Evolutionary conservation across 495 filamentous ascomycete genomes (phyloP).

Genomic region (Penicillium robsamsonii): DNA sequence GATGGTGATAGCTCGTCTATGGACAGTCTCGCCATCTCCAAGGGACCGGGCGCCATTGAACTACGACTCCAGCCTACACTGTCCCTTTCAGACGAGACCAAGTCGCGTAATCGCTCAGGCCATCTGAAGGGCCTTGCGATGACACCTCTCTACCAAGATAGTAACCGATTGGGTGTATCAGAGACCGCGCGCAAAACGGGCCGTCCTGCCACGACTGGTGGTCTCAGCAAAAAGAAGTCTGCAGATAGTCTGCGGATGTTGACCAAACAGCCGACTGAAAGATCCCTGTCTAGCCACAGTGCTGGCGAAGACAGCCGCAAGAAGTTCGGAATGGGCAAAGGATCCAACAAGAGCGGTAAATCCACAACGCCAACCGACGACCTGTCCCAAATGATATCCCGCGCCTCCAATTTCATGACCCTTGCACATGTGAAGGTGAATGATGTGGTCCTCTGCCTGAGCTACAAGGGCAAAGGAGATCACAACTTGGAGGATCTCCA

Average conservation of each 20-base stretch:
- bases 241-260: constrained; percentile 61
- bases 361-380: constrained; percentile 71
- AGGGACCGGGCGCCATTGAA: constrained; percentile 67
- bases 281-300: constrained; percentile 46
- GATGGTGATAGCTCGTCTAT: constrained; percentile 30
- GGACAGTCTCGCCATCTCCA: constrained; percentile 40
- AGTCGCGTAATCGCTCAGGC: constrained; percentile 28
- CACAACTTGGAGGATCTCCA: constrained; percentile 96
- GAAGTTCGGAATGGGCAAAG: constrained; percentile 53
- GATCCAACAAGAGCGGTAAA: constrained; percentile 48
- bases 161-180: constrained; percentile 43
- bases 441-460: constrained; percentile 89
- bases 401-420: constrained; percentile 96
- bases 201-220: constrained; percentile 36
- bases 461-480: constrained; percentile 93
- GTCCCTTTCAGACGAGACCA: constrained; percentile 55
- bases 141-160: constrained; percentile 38
- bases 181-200: constrained; percentile 20
- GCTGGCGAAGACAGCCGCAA: constrained; percentile 56
- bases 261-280: constrained; percentile 48
- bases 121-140: constrained; percentile 49
- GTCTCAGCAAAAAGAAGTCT: constrained; percentile 60
- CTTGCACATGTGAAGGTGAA: constrained; percentile 93
- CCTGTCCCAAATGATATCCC: constrained; percentile 94
- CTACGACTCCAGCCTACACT: constrained; percentile 76